Evolutionary conservation across 306 rosid genomes (phyloP).

Genomic region (Phaseolus lunatus): DNA sequence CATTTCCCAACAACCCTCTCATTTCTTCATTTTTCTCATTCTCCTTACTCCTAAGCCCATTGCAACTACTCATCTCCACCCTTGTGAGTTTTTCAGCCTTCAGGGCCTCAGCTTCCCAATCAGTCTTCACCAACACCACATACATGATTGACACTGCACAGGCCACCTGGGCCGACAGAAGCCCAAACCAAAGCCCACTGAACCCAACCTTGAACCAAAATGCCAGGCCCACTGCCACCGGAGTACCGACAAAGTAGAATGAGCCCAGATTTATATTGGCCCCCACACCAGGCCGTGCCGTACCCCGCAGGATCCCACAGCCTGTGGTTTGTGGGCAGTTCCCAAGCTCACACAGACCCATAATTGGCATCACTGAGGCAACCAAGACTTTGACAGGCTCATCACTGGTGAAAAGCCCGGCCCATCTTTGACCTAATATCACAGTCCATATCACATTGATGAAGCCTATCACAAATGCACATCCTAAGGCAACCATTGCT

Average conservation of each 20-base stretch:
- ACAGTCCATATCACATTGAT: constrained; percentile 91
- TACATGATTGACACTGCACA: constrained; percentile 79
- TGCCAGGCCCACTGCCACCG: constrained; percentile 83
- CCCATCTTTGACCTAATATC: constrained; percentile 74
- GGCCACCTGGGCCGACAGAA: constrained; percentile 80
- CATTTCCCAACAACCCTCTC: constrained; percentile 52
- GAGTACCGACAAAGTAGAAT: constrained; percentile 86
- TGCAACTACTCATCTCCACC: constrained; percentile 49
- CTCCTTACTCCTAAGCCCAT: constrained; percentile 24
- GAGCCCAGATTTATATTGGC: constrained; percentile 75
- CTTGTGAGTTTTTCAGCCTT: constrained; percentile 64
- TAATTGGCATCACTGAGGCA: constrained; percentile 81
- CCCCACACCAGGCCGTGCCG: constrained; percentile 77
- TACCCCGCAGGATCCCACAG: constrained; percentile 84
- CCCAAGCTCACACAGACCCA: constrained; percentile 91
- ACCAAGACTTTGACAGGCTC: constrained; percentile 66
- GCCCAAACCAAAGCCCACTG: constrained; percentile 92
- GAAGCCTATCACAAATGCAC: constrained; percentile 77
- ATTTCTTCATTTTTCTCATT: constrained; percentile 57
- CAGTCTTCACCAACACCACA: constrained; percentile 64
- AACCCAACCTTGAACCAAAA: constrained; percentile 80
- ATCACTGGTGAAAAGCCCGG: constrained; percentile 77
- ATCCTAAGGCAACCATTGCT: constrained; percentile 89
- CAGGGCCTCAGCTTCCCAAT: constrained; percentile 90
- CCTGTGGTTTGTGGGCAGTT: constrained; percentile 96